Evolutionary conservation across 495 filamentous ascomycete species (phyloP).

Genomic region (Penicillium nucicola): DNA sequence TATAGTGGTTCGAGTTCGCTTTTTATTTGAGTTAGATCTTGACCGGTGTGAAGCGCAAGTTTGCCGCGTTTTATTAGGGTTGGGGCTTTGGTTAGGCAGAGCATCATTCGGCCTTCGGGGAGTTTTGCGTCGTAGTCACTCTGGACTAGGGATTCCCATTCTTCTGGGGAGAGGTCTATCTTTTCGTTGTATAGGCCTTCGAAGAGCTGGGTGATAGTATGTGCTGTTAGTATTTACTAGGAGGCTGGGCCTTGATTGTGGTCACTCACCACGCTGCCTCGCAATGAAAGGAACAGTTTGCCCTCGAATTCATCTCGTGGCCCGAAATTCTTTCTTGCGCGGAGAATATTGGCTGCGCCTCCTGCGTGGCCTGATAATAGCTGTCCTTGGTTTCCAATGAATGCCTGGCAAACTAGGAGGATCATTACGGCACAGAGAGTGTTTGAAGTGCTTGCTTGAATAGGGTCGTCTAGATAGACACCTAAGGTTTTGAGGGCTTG

Average conservation of each 20-base stretch:
- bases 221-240: slow-evolving; percentile 3
- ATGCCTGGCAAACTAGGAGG: slow-evolving; percentile 35
- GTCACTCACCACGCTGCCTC: slow-evolving; percentile 36
- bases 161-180: slow-evolving; percentile 30
- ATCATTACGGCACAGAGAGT: slow-evolving; percentile 47
- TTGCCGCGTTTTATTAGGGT: slow-evolving; percentile 24
- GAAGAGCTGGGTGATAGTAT: slow-evolving; percentile 26
- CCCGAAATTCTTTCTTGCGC: slow-evolving; percentile 27
- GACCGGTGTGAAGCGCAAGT: slow-evolving; percentile 2
- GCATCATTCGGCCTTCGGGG: slow-evolving; percentile 31
- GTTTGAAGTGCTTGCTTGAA: slow-evolving; percentile 31
- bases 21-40: slow-evolving; percentile 8
- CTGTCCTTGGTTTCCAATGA: slow-evolving; percentile 14
- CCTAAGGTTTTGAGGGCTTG: slow-evolving; percentile 32
- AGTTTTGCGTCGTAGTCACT: slow-evolving; percentile 22
- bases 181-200: slow-evolving; percentile 37
- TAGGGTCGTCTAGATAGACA: slow-evolving; percentile 34
- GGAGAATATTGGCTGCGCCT: slow-evolving; percentile 40
- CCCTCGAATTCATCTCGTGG: slow-evolving; percentile 37
- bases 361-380: slow-evolving; percentile 35
- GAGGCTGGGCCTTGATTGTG: not conserved
- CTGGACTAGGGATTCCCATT: slow-evolving; percentile 35
- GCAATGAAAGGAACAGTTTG: slow-evolving; percentile 33
- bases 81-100: slow-evolving; percentile 25
- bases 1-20: slow-evolving; percentile 27